Evolutionary conservation across 2,329 filamentous ascomycete species (phyloP).

Genomic region (Arthrobotrys musiformis): DNA sequence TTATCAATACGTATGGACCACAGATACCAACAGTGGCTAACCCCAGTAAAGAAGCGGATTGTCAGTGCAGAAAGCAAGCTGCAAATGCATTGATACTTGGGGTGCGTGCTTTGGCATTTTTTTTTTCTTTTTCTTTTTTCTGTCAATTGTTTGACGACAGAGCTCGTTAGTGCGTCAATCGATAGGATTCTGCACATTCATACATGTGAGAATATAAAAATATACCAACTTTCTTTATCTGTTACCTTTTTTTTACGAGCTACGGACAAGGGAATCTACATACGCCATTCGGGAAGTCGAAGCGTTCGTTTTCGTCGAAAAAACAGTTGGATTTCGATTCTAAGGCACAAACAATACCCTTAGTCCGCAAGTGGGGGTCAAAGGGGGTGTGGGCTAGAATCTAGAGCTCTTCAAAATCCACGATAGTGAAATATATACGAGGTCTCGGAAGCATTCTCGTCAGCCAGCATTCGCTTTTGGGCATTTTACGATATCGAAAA

Average conservation of each 20-base stretch:
- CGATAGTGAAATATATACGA: conserved; percentile 12
- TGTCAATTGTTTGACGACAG: background rate
- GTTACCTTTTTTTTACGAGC: conserved; percentile 23
- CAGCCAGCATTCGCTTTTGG: conserved; percentile 15
- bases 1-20: conserved; percentile 1
- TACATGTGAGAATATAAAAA: background rate
- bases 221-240: background rate
- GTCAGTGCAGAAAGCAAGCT: conserved; percentile 13
- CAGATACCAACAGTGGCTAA: conserved; percentile 39
- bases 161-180: background rate
- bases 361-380: background rate
- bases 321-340: conserved; percentile 9
- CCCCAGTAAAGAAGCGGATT: conserved; percentile 15
- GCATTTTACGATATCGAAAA: conserved; percentile 12
- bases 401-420: conserved; percentile 3
- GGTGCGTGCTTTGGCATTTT: background rate
- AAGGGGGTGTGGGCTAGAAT: background rate
- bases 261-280: background rate
- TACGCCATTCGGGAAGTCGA: conserved; percentile 33
- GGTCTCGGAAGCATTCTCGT: conserved; percentile 46
- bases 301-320: conserved; percentile 22
- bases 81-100: background rate
- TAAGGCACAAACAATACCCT: background rate
- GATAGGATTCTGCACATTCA: conserved; percentile 26
- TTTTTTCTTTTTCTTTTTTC: background rate